Conservation (phyloP, 768 basidiomycete genomes). For the Tulasnella sp. region DNA sequence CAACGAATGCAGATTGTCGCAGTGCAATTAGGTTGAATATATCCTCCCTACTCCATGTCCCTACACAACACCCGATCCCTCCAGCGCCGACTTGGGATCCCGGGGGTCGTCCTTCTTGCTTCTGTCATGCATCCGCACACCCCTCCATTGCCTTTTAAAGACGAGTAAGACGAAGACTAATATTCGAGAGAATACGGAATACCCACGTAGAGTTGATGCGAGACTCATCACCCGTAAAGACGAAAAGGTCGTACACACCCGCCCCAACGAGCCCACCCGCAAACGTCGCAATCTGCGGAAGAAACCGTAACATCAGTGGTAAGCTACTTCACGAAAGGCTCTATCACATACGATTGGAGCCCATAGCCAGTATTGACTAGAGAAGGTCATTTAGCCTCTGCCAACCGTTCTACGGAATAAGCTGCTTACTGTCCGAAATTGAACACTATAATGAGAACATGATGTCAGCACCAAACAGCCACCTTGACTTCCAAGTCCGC, state of each 20-base stretch:
- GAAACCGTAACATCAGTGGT: background rate
- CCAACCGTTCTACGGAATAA: background rate
- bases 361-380: conserved; percentile 64
- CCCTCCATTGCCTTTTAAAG: too few relatives aligned
- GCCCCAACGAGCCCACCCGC: conserved; percentile 40
- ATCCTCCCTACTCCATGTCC: too few relatives aligned
- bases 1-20: too few relatives aligned
- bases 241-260: conserved; percentile 43
- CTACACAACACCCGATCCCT: too few relatives aligned
- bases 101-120: too few relatives aligned
- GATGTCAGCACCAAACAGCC: background rate
- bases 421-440: conserved; percentile 2
- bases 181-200: too few relatives aligned
- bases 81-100: too few relatives aligned
- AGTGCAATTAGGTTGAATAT: too few relatives aligned
- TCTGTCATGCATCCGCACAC: too few relatives aligned
- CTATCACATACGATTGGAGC: conserved; percentile 33
- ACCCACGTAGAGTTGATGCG: too few relatives aligned
- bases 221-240: conserved; percentile 44
- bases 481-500: background rate
- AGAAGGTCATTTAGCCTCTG: background rate
- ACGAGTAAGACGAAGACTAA: too few relatives aligned
- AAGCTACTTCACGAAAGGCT: too few relatives aligned
- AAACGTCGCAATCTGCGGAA: conserved; percentile 23
- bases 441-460: background rate